These are phyloP conservation scores for Leccinum ochraceum DNA, from an alignment of 768 basidiomycete genomes.

Conservation along the genomic window DNA sequence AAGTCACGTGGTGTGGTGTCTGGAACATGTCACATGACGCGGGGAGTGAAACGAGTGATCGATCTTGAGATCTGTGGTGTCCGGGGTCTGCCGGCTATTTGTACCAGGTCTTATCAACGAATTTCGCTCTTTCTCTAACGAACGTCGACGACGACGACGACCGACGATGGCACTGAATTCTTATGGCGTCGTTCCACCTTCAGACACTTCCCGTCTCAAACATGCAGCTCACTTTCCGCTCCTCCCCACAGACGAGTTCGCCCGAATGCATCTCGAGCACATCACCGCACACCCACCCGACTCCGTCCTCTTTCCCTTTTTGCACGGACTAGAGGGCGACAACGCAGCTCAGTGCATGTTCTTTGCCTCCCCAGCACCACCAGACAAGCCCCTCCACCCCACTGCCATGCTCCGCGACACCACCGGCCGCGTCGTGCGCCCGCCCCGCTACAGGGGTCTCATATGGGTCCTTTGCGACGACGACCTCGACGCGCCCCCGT, in stretches of 20 bases:
- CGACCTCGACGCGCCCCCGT: slow-evolving; percentile 41
- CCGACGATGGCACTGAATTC: slow-evolving; percentile 16
- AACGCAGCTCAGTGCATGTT: slow-evolving; percentile 81
- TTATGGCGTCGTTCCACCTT: slow-evolving; percentile 24
- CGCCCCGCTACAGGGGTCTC: slow-evolving; percentile 66
- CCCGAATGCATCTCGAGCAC: slow-evolving; percentile 61
- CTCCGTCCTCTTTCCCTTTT: slow-evolving; percentile 81
- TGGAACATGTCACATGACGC: slow-evolving; percentile 21
- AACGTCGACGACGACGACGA: not conserved
- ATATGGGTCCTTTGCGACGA: slow-evolving; percentile 84
- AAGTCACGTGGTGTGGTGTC: slow-evolving; percentile 19
- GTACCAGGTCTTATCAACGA: slow-evolving; percentile 26
- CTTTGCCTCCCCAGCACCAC: slow-evolving; percentile 49
- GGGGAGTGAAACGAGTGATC: slow-evolving; percentile 17
- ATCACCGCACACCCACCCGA: slow-evolving; percentile 75
- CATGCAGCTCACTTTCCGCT: slow-evolving; percentile 24
- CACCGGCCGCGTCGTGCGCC: slow-evolving; percentile 28
- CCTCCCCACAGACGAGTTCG: slow-evolving; percentile 51
- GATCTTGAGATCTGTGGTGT: slow-evolving; percentile 23
- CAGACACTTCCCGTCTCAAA: slow-evolving; percentile 4
- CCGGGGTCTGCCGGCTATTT: slow-evolving; percentile 23
- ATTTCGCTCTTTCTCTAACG: not conserved
- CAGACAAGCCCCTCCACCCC: slow-evolving; percentile 15
- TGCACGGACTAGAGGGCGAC: slow-evolving; percentile 83
- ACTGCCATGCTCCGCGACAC: slow-evolving; percentile 29